These are phyloP conservation scores for Zygosaccharomyces pseudobailii DNA, from an alignment of 1,139 yeast genomes.

Conservation along the genomic window DNA sequence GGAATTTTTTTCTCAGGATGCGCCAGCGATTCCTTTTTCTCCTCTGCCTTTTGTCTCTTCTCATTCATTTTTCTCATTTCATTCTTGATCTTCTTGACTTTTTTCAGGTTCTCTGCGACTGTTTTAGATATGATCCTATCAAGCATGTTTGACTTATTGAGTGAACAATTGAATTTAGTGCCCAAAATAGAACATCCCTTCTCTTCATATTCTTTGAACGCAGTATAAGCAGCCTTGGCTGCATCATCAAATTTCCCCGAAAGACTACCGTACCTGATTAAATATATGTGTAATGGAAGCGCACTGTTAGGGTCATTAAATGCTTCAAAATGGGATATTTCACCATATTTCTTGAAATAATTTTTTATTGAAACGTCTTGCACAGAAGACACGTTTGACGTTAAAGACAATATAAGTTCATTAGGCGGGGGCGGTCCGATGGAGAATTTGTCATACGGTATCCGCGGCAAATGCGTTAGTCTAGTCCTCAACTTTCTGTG, in stretches of 20 bases:
- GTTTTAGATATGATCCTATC: slow-evolving; percentile 23
- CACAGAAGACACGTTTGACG: slow-evolving; percentile 41
- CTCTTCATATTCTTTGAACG: slow-evolving; percentile 35
- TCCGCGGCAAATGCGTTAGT: slow-evolving; percentile 49
- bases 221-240: slow-evolving; percentile 43
- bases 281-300: slow-evolving; percentile 72
- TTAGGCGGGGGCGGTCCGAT: slow-evolving; percentile 72
- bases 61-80: slow-evolving; percentile 16
- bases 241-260: slow-evolving; percentile 38
- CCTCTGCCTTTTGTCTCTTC: slow-evolving; percentile 3
- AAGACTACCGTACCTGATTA: slow-evolving; percentile 59
- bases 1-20: slow-evolving; percentile 37
- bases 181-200: slow-evolving; percentile 37
- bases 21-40: slow-evolving; percentile 8
- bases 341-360: slow-evolving; percentile 62
- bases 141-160: slow-evolving; percentile 22
- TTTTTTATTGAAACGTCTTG: slow-evolving; percentile 37
- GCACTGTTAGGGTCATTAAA: slow-evolving; percentile 72
- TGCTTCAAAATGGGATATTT: slow-evolving; percentile 50
- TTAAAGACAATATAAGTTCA: slow-evolving; percentile 66
- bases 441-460: slow-evolving; percentile 62
- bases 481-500: slow-evolving; percentile 33
- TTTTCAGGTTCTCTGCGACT: slow-evolving; percentile 23
- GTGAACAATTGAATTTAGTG: slow-evolving; percentile 24
- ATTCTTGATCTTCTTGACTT: slow-evolving; percentile 15